A percentile compares a stretch with the other conserved stretches of the same genome.
Evolutionary conservation across 768 basidiomycete species (phyloP).

Genomic region (Pleurotus djamor): DNA sequence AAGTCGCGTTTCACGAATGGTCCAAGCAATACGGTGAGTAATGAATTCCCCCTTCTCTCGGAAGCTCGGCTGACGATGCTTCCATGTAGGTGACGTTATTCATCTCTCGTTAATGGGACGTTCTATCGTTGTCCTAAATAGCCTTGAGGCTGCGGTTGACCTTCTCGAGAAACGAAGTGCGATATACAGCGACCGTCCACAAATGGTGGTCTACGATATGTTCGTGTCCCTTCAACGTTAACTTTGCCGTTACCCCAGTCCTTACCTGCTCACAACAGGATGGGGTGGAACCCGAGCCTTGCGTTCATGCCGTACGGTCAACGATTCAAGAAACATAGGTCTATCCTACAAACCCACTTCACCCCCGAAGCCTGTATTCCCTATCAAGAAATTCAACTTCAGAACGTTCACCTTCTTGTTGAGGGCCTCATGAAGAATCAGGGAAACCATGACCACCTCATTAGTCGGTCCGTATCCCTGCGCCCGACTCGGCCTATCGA

Average conservation of each 20-base stretch:
- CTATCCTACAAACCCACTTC: constrained; percentile 17
- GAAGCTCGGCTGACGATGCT: not conserved
- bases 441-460: constrained; percentile 7
- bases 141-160: not conserved
- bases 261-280: constrained; percentile 9
- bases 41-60: not conserved
- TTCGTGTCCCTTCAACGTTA: not conserved
- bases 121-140: constrained; percentile 1
- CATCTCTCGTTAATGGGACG: constrained; percentile 2
- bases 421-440: constrained; percentile 22
- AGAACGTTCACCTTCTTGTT: constrained; percentile 28
- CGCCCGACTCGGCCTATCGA: not conserved
- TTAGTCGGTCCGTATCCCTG: not conserved
- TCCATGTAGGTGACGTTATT: not conserved
- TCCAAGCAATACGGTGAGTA: not conserved
- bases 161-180: constrained; percentile 2
- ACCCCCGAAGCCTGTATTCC: constrained; percentile 17
- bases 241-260: not conserved
- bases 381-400: constrained; percentile 23
- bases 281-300: constrained; percentile 15
- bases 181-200: constrained; percentile 4
- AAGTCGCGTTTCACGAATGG: not conserved
- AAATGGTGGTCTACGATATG: not conserved
- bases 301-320: constrained; percentile 18
- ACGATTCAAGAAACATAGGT: constrained; percentile 18